A percentile compares a stretch with the other conserved stretches of the same genome.
Evolutionary conservation across 805 yeast genomes (phyloP).

Genomic region (Starmera amethionina): DNA sequence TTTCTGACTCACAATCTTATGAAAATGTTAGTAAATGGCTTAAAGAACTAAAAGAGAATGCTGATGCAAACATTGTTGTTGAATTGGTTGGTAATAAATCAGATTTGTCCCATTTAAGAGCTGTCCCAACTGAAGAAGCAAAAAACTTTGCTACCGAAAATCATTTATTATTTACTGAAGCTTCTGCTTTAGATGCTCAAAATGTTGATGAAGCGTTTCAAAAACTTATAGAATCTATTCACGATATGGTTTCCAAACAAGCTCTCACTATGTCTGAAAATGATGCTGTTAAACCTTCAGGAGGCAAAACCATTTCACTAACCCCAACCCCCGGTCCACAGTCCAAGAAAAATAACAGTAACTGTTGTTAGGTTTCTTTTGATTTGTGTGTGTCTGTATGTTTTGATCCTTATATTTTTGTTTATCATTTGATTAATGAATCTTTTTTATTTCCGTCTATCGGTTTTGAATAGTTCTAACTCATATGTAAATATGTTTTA

Average conservation of each 20-base stretch:
- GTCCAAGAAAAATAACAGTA: slow-evolving; percentile 36
- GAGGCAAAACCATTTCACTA: slow-evolving; percentile 85
- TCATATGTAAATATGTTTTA: too few relatives aligned
- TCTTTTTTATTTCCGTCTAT: too few relatives aligned
- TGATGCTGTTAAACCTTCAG: slow-evolving; percentile 54
- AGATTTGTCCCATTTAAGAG: slow-evolving; percentile 85
- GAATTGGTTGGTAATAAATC: slow-evolving; percentile 90
- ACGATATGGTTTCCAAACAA: slow-evolving; percentile 89
- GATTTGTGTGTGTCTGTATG: too few relatives aligned
- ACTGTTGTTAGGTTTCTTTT: slow-evolving; percentile 50
- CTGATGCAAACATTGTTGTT: slow-evolving; percentile 89
- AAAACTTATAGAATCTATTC: slow-evolving; percentile 84
- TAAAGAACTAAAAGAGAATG: slow-evolving; percentile 85
- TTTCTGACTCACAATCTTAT: slow-evolving; percentile 80
- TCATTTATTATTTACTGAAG: slow-evolving; percentile 87
- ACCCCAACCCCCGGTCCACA: slow-evolving; percentile 89
- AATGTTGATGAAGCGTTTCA: slow-evolving; percentile 93
- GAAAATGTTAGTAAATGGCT: slow-evolving; percentile 84
- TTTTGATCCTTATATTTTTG: neutral
- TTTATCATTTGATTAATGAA: too few relatives aligned
- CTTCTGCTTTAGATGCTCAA: slow-evolving; percentile 88
- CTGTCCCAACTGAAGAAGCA: slow-evolving; percentile 97
- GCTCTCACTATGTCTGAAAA: slow-evolving; percentile 81
- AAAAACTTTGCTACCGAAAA: slow-evolving; percentile 89
- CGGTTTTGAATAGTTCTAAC: too few relatives aligned